Conservation (phyloP, 2,329 filamentous ascomycete species). For the Mycosphaerella sp. region DNA sequence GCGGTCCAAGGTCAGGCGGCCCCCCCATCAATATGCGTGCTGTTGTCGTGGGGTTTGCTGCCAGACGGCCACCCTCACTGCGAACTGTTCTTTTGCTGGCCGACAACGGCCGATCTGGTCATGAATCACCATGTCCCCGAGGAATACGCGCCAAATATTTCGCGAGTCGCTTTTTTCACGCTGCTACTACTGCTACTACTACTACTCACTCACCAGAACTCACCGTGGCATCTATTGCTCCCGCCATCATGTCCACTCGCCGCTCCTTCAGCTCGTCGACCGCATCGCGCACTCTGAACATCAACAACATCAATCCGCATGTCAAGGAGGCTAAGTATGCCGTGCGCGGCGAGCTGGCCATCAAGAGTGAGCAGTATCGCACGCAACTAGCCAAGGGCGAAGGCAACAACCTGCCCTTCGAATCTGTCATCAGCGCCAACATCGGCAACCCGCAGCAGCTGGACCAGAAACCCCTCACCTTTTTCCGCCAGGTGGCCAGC, state of each 20-base stretch:
- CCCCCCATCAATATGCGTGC: neutral
- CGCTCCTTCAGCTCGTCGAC: constrained; percentile 21
- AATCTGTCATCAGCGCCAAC: constrained; percentile 90
- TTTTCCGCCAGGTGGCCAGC: constrained; percentile 95
- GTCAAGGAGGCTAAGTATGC: constrained; percentile 88
- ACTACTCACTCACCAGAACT: neutral
- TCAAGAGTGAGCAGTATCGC: constrained; percentile 87
- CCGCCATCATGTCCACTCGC: constrained; percentile 19
- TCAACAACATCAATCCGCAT: constrained; percentile 88
- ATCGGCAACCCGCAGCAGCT: constrained; percentile 99
- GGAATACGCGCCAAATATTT: neutral
- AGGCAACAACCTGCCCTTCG: constrained; percentile 68
- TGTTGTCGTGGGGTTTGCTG: neutral
- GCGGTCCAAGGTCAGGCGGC: neutral
- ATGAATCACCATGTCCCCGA: neutral
- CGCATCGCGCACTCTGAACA: constrained; percentile 46
- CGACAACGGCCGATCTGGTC: neutral
- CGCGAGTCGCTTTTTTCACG: neutral
- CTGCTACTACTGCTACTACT: neutral
- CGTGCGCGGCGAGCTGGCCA: constrained; percentile 89
- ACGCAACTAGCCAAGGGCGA: constrained; percentile 57
- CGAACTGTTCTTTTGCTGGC: neutral
- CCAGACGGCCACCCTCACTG: neutral
- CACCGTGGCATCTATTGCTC: constrained; percentile 4
- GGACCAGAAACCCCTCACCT: constrained; percentile 98